Conservation (phyloP, 768 basidiomycete species). For the Russula vinacea region DNA sequence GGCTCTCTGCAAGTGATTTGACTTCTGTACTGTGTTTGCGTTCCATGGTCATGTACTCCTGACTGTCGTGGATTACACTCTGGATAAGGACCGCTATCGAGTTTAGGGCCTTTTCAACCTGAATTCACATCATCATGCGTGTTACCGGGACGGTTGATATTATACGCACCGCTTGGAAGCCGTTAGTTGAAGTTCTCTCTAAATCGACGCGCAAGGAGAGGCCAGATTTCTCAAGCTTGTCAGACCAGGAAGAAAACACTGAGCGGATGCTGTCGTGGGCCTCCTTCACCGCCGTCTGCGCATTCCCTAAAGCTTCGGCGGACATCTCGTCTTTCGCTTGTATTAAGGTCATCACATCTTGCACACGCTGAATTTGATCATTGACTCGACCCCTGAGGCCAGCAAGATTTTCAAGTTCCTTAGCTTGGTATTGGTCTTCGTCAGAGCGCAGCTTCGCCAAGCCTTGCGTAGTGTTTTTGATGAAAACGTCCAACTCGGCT, state of each 20-base stretch:
- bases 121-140: slow-evolving; percentile 11
- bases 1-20: slow-evolving; percentile 46
- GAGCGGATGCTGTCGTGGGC: slow-evolving; percentile 52
- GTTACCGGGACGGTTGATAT: background rate
- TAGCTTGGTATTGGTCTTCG: slow-evolving; percentile 52
- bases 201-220: slow-evolving; percentile 48
- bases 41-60: slow-evolving; percentile 55
- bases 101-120: slow-evolving; percentile 58
- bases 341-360: slow-evolving; percentile 51
- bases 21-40: slow-evolving; percentile 49
- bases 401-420: slow-evolving; percentile 54
- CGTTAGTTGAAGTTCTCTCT: slow-evolving; percentile 43
- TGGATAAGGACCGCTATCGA: slow-evolving; percentile 60
- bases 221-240: slow-evolving; percentile 48
- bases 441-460: slow-evolving; percentile 53
- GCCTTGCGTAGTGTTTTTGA: slow-evolving; percentile 53
- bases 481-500: slow-evolving; percentile 58
- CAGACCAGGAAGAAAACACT: slow-evolving; percentile 55
- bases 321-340: slow-evolving; percentile 55
- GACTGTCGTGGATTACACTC: slow-evolving; percentile 53
- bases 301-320: slow-evolving; percentile 46
- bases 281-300: slow-evolving; percentile 51
- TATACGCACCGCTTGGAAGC: slow-evolving; percentile 45
- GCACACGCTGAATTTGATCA: slow-evolving; percentile 54
- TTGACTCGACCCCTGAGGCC: slow-evolving; percentile 53